These are phyloP conservation scores for Thozetella sp. DNA, from an alignment of 495 filamentous ascomycete genomes.

Conservation along the genomic window DNA sequence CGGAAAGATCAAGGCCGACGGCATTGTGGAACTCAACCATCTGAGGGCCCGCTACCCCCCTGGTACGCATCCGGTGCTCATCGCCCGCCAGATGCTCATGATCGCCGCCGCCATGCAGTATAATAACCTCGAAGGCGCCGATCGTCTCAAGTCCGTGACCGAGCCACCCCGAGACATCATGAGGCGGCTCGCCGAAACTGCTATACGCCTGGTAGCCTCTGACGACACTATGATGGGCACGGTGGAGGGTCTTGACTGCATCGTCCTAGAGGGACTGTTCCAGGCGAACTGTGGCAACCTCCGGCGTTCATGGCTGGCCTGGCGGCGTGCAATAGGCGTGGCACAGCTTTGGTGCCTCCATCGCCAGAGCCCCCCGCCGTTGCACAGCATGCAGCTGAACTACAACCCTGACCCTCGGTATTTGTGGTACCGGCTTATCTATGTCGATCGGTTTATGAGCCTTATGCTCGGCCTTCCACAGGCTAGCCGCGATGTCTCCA, in stretches of 20 bases:
- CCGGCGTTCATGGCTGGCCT: constrained; percentile 40
- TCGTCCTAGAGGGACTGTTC: constrained; percentile 49
- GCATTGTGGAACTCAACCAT: not conserved
- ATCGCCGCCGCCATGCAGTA: constrained; percentile 41
- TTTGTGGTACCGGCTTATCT: constrained; percentile 30
- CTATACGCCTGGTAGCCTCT: constrained; percentile 39
- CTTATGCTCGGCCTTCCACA: constrained; percentile 25
- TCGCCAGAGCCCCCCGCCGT: constrained; percentile 17
- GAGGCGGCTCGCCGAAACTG: constrained; percentile 32
- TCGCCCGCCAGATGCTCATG: constrained; percentile 41
- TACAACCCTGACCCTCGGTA: constrained; percentile 5
- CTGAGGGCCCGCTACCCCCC: constrained; percentile 18
- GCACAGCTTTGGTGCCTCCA: constrained; percentile 46
- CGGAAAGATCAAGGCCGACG: constrained; percentile 7
- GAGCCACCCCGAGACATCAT: constrained; percentile 25
- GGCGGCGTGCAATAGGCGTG: constrained; percentile 41
- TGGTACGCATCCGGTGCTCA: constrained; percentile 40
- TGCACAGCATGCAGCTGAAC: constrained; percentile 12
- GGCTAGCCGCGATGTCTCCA: constrained; percentile 9
- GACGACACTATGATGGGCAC: constrained; percentile 45
- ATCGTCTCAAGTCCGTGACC: constrained; percentile 9
- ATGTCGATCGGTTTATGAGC: constrained; percentile 16
- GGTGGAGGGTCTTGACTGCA: constrained; percentile 50
- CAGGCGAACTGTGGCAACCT: constrained; percentile 48
- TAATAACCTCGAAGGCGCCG: constrained; percentile 19